Evolutionary conservation across 768 basidiomycete genomes (phyloP).

Genomic region (Glaciozyma martinii): DNA sequence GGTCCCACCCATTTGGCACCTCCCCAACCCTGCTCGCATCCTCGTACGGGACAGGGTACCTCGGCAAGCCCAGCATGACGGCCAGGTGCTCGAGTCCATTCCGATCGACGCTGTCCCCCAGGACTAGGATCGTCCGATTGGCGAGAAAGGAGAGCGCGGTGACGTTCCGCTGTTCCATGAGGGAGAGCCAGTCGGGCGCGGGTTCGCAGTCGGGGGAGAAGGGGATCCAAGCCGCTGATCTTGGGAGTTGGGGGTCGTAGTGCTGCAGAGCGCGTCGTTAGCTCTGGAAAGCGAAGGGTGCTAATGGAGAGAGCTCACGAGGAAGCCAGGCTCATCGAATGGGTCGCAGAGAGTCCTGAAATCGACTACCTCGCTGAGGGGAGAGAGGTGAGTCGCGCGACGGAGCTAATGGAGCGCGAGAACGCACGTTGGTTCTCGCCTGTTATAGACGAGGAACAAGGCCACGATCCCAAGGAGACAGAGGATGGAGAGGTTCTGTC

Average conservation of each 20-base stretch:
- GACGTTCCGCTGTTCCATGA: constrained; percentile 14
- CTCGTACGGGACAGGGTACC: constrained; percentile 28
- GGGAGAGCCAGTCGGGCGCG: constrained; percentile 28
- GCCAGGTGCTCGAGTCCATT: constrained; percentile 30
- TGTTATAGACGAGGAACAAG: background rate
- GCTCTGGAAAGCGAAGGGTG: background rate
- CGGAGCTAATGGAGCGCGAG: background rate
- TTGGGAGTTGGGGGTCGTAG: constrained; percentile 12
- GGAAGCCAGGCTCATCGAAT: constrained; percentile 28
- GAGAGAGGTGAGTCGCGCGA: background rate
- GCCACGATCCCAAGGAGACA: no score
- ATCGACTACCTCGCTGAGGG: background rate
- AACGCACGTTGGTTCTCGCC: background rate
- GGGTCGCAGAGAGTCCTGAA: constrained; percentile 22
- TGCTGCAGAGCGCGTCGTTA: background rate
- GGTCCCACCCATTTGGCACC: constrained; percentile 25
- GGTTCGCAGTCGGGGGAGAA: constrained; percentile 29
- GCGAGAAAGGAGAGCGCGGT: constrained; percentile 18
- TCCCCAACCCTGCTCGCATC: constrained; percentile 25
- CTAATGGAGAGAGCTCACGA: constrained; percentile 6
- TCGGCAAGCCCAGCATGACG: constrained; percentile 28
- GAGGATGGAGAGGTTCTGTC: no score
- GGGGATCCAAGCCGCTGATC: constrained; percentile 26
- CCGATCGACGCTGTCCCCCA: constrained; percentile 35
- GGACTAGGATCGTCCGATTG: constrained; percentile 33